phyloP scores from a whole-genome alignment of 768 basidiomycete species.

The Tephrocybe rancida region DNA sequence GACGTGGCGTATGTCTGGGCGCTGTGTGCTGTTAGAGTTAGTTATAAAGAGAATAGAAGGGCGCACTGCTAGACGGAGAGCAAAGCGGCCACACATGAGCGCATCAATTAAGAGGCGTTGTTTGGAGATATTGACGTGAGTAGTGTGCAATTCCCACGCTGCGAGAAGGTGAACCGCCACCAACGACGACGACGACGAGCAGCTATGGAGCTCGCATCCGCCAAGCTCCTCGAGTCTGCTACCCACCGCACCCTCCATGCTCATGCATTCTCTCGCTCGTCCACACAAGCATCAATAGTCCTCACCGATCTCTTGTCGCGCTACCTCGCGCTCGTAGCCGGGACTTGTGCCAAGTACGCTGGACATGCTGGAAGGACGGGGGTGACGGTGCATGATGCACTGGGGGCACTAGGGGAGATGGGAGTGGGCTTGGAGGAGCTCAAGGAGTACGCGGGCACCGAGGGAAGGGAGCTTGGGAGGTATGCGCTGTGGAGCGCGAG shows the following conservation, averaged over 20 bases:
- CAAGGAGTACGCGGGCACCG: slow-evolving; percentile 61
- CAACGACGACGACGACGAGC: slow-evolving; percentile 13
- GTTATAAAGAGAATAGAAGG: slow-evolving; percentile 2
- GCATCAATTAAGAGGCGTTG: slow-evolving; percentile 6
- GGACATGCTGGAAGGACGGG: slow-evolving; percentile 71
- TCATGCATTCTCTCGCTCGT: slow-evolving; percentile 76
- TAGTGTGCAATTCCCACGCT: slow-evolving; percentile 7
- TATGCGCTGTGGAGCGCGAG: slow-evolving; percentile 66
- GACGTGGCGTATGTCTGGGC: slow-evolving; percentile 44
- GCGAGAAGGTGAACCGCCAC: slow-evolving; percentile 13
- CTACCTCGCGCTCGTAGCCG: slow-evolving; percentile 67
- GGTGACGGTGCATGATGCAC: slow-evolving; percentile 60
- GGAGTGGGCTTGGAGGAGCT: slow-evolving; percentile 75
- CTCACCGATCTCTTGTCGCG: slow-evolving; percentile 78
- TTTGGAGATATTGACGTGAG: slow-evolving; percentile 11
- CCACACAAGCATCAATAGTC: slow-evolving; percentile 67
- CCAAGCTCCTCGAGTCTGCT: slow-evolving; percentile 67
- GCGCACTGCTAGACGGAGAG: slow-evolving; percentile 52
- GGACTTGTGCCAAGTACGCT: slow-evolving; percentile 72
- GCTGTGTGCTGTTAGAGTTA: slow-evolving; percentile 25
- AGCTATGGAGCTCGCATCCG: slow-evolving; percentile 54
- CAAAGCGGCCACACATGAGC: slow-evolving; percentile 73
- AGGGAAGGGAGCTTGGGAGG: slow-evolving; percentile 68
- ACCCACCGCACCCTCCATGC: slow-evolving; percentile 75
- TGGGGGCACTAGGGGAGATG: slow-evolving; percentile 71